Evolutionary conservation across 257 asterid species (phyloP).

Genomic region (Ilex aquifolium): DNA sequence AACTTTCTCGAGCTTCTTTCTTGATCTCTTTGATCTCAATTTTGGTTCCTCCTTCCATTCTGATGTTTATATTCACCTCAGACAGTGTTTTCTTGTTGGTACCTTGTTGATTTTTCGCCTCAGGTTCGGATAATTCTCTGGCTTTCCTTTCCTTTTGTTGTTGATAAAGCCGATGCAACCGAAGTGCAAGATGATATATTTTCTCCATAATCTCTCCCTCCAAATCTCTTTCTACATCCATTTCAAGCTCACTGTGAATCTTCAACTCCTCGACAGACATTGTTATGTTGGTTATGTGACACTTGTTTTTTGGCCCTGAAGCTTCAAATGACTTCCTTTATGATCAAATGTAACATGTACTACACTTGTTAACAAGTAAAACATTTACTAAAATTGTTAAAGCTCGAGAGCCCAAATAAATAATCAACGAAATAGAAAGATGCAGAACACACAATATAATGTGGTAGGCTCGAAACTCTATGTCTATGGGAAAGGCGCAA

Average conservation of each 20-base stretch:
- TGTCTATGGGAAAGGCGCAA: no score
- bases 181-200: conserved; percentile 50
- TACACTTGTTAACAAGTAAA: background rate
- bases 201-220: conserved; percentile 66
- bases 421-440: no score
- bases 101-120: background rate
- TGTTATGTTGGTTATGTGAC: background rate
- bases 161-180: conserved; percentile 50
- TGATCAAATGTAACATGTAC: background rate
- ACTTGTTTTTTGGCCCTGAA: background rate
- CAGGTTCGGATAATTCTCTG: background rate
- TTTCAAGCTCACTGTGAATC: conserved; percentile 37
- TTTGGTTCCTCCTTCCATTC: conserved; percentile 51
- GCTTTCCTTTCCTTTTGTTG: conserved; percentile 35
- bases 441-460: no score
- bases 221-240: conserved; percentile 14
- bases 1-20: conserved; percentile 25
- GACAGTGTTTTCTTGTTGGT: conserved; percentile 20
- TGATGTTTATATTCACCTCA: conserved; percentile 55
- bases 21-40: conserved; percentile 57
- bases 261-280: conserved; percentile 49
- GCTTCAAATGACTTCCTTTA: background rate
- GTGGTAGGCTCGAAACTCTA: no score
- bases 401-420: background rate
- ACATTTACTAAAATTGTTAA: background rate